Evolutionary conservation across 2,329 filamentous ascomycete species (phyloP), one percentile per base, ranked within the genome.

Genomic region (Aspergillus flavus): DNA sequence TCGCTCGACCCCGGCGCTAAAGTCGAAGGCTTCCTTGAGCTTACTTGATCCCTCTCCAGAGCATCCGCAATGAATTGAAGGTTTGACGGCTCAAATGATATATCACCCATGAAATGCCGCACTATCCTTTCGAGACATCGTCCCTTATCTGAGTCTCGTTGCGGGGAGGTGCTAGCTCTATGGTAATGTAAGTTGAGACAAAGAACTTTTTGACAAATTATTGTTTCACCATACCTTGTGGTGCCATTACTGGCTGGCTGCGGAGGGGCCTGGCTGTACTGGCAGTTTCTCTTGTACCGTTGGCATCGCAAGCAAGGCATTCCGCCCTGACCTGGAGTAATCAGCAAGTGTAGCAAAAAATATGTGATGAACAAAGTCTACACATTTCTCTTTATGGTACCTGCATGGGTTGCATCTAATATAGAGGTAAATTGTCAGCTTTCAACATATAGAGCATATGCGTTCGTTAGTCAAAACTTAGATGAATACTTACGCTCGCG

Each of bases 351-450:
- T 55, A 10, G 19, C 6, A 55, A 41, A 26, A 26, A 30, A 26
- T 21, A 5, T 14, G 6, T 23, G 23, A 4, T 21, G 2, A 30
- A 30, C 3, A 1, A 34, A 2, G 48, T 4, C 28, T 19, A 56
- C 59, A 67, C 65, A 84, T 70, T 83, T 83, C 68, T 84, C 82
- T 65, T 84, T 84, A 60, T 81, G 76, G 62, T 81, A 77, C 54
- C 82, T 80, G 66, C 82, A 84, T 58, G 78, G 78, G 66, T 82
- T 78, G 66, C 82, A 84, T 61, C 82, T 83, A 39, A 26, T 21
- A 45, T 4, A 2, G 2, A 19, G 21, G 10, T 6, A 14, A n/a
- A n/a, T 26, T 21, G 10, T 58, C n/a, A 57, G 28, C 12, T 23
- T 39, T 43, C 41, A 53, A 53, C 26, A 12, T 23, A 50, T n/a